Evolutionary conservation across 371 early-diverging fungal species (phyloP).

Genomic region (Fennellomyces sp.): DNA sequence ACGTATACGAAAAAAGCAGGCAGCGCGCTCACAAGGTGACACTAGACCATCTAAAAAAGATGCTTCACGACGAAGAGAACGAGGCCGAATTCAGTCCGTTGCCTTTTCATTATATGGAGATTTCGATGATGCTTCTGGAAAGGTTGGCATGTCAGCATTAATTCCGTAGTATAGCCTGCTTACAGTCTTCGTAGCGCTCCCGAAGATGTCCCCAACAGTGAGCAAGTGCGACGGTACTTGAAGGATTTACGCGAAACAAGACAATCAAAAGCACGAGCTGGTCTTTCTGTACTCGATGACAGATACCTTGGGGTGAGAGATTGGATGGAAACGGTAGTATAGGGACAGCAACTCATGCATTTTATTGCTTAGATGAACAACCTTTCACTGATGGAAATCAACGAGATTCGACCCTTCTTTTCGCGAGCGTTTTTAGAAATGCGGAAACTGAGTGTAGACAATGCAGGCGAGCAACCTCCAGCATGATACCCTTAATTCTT

Average conservation of each 20-base stretch:
- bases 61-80: constrained; percentile 63
- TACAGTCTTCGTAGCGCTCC: constrained; percentile 54
- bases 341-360: neutral
- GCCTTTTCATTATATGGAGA: constrained; percentile 85
- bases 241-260: constrained; percentile 88
- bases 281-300: constrained; percentile 68
- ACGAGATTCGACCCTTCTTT: constrained; percentile 89
- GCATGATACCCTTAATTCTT: neutral
- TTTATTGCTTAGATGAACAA: constrained; percentile 72
- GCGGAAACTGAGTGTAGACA: constrained; percentile 39
- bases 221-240: constrained; percentile 68
- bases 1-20: neutral
- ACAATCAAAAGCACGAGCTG: constrained; percentile 77
- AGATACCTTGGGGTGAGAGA: constrained; percentile 45
- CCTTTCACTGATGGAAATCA: constrained; percentile 83
- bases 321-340: neutral
- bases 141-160: constrained; percentile 40
- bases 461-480: neutral
- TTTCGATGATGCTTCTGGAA: constrained; percentile 75
- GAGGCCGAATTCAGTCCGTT: constrained; percentile 69
- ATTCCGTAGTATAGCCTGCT: neutral
- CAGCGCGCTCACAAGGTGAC: too few relatives aligned
- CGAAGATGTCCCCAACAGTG: constrained; percentile 81
- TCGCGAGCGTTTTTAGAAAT: constrained; percentile 75
- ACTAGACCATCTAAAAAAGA: constrained; percentile 56